Conservation (phyloP, 2,329 filamentous ascomycete genomes). For the Pseudopithomyces maydicus region DNA sequence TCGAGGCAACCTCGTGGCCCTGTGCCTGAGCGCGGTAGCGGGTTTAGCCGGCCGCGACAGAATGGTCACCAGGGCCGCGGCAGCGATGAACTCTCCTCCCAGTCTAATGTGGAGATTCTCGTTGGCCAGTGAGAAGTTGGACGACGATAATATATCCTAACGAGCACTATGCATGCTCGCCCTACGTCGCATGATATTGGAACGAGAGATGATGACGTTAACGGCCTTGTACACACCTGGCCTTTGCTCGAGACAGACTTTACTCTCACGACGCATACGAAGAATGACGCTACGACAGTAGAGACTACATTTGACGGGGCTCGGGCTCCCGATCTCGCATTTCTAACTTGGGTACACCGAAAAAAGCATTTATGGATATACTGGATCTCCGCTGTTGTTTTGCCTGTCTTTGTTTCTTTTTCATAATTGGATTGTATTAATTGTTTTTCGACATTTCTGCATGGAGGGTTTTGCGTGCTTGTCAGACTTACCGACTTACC, state of each 20-base stretch:
- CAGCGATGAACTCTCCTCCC: constrained; percentile 67
- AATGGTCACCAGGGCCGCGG: constrained; percentile 67
- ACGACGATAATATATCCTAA: constrained; percentile 10
- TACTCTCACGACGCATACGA: constrained; percentile 46
- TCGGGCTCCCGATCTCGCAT: constrained; percentile 37
- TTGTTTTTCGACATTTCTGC: constrained; percentile 9
- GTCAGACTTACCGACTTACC: constrained; percentile 4
- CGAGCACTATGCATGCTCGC: constrained; percentile 21
- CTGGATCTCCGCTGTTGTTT: constrained; percentile 26
- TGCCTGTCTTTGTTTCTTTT: constrained; percentile 12
- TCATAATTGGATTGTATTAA: constrained; percentile 19
- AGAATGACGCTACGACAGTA: constrained; percentile 49
- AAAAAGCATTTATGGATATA: constrained; percentile 42
- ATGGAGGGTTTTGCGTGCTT: constrained; percentile 10
- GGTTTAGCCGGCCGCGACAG: constrained; percentile 60
- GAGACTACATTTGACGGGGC: constrained; percentile 44
- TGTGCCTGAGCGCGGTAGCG: constrained; percentile 63
- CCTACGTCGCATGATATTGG: constrained; percentile 25
- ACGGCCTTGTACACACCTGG: constrained; percentile 35
- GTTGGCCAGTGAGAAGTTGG: constrained; percentile 58
- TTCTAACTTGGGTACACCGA: constrained; percentile 35
- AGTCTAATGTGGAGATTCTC: constrained; percentile 66
- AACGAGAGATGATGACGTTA: constrained; percentile 41
- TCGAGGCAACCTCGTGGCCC: constrained; percentile 67
- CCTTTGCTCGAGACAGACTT: constrained; percentile 40